Base-by-base conservation (phyloP, 2,329 filamentous ascomycete species). In the Periconia sp. region DNA sequence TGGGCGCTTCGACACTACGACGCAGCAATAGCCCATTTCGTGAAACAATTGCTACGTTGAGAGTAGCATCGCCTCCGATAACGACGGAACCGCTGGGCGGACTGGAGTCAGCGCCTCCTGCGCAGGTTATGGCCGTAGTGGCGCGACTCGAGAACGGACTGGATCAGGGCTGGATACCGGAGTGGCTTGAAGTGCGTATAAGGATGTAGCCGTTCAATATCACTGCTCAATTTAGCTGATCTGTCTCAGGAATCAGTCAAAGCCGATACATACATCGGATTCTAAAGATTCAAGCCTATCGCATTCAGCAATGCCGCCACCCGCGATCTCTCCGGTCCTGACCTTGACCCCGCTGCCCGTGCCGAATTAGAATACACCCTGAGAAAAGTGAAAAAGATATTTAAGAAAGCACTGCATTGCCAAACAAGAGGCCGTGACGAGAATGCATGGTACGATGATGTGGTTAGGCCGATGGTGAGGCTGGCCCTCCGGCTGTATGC, bases 401-500 rank as follows among this genome's bases (percentile, higher is more conserved):
- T 62, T 45, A 46, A 52, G 3, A 58, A 58, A 49, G 58, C 56
- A 45, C 54, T 49, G 13, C 47, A 59, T 52, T 64, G 56, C 49
- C 55, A 55, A 42, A 45, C 57, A 48, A 45, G 50, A 14, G 47
- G 55, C 35, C 37, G 51, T 15, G 58, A 64, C 52, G 54, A 61
- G 51, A 61, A 63, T 53, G 58, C 57, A 17, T 60, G 55, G 60
- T 63, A 55, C 51, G 40, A 55, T 49, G 49, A 60, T 53, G 57
- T 64, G 23, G 52, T 63, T 31, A 40, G 51, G 47, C 62, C 60
- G 47, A 53, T 65, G n/a, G 20, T 65, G 49, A 35, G 55, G 27
- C 43, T 63, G 14, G 62, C 56, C 11, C 59, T 63, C 13, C 18
- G 56, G 19, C 46, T 62, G 20, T 52, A 64, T 33, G 53, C 54